These are phyloP conservation scores for Blastocystis sp. DNA, from an alignment of 352 stramenopile genomes.

Conservation along the genomic window DNA sequence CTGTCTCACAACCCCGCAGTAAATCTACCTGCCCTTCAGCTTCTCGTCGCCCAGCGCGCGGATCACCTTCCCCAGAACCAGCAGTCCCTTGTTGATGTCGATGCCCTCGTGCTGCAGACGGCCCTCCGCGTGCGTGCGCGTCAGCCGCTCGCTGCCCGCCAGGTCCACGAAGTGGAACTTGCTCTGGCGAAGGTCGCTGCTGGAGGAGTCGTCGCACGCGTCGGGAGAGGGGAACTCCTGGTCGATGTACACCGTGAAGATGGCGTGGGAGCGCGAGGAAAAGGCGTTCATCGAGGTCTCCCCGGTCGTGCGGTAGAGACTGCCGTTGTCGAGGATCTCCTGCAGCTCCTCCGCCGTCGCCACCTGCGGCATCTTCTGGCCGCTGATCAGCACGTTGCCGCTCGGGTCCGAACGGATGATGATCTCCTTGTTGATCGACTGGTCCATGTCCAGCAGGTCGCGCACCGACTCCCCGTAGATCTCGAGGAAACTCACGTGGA, in stretches of 20 bases:
- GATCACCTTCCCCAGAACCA: constrained; percentile 87
- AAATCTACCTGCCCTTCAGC: constrained; percentile 66
- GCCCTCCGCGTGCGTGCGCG: constrained; percentile 76
- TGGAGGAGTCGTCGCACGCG: constrained; percentile 48
- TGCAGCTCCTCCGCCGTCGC: constrained; percentile 72
- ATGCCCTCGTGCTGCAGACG: constrained; percentile 81
- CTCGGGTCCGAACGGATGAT: constrained; percentile 74
- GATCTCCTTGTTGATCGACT: constrained; percentile 70
- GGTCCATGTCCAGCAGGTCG: constrained; percentile 79
- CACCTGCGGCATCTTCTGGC: constrained; percentile 71
- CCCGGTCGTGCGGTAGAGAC: constrained; percentile 69
- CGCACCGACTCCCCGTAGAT: constrained; percentile 95
- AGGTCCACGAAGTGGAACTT: constrained; percentile 89
- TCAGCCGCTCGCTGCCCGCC: constrained; percentile 81
- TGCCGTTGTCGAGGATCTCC: constrained; percentile 69
- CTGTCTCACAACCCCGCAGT: constrained; percentile 23
- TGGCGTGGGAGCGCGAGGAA: constrained; percentile 76
- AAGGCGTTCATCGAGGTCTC: constrained; percentile 79
- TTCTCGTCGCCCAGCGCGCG: constrained; percentile 79
- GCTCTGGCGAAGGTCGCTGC: constrained; percentile 64
- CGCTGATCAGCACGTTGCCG: constrained; percentile 70
- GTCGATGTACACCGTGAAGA: constrained; percentile 76
- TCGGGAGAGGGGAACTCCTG: constrained; percentile 60
- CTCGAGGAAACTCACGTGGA: constrained; percentile 87
- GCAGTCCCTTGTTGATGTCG: constrained; percentile 84